A percentile compares a stretch with the other conserved stretches of the same genome.
Evolutionary conservation across 495 filamentous ascomycete genomes (phyloP).

Genomic region (Talaromyces ruber): DNA sequence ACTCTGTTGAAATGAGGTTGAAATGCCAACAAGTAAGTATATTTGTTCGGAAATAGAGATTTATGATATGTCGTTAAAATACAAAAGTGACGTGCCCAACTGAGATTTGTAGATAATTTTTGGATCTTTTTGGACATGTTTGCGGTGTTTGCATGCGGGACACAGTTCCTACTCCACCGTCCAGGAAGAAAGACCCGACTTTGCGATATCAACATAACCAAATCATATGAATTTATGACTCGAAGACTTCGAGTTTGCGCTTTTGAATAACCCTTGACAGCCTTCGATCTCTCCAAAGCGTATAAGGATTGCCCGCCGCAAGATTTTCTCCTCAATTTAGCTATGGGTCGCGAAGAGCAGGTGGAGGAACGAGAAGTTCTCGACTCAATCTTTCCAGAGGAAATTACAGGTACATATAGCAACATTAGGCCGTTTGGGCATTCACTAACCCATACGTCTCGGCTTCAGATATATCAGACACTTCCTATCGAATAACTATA

Average conservation of each 20-base stretch:
- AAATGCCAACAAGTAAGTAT: not conserved
- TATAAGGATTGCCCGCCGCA: slow-evolving; percentile 16
- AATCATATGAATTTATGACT: not conserved
- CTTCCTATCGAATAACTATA: slow-evolving; percentile 76
- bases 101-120: not conserved
- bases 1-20: slow-evolving; percentile 5
- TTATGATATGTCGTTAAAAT: not conserved
- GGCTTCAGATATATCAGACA: slow-evolving; percentile 71
- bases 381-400: slow-evolving; percentile 95
- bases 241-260: not conserved
- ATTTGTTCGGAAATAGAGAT: not conserved
- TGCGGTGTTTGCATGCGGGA: slow-evolving; percentile 42
- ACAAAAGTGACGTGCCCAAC: not conserved
- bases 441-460: slow-evolving; percentile 8
- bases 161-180: slow-evolving; percentile 3
- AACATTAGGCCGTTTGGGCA: not conserved
- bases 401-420: slow-evolving; percentile 65
- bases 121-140: slow-evolving; percentile 20
- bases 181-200: not conserved
- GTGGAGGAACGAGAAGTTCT: slow-evolving; percentile 93
- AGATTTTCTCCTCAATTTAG: slow-evolving; percentile 20
- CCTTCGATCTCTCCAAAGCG: not conserved
- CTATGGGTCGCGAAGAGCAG: slow-evolving; percentile 92
- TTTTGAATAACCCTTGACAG: not conserved
- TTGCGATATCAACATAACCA: not conserved